These are phyloP conservation scores for Corylus heterophylla DNA, from an alignment of 306 rosid genomes.

Conservation along the genomic window DNA sequence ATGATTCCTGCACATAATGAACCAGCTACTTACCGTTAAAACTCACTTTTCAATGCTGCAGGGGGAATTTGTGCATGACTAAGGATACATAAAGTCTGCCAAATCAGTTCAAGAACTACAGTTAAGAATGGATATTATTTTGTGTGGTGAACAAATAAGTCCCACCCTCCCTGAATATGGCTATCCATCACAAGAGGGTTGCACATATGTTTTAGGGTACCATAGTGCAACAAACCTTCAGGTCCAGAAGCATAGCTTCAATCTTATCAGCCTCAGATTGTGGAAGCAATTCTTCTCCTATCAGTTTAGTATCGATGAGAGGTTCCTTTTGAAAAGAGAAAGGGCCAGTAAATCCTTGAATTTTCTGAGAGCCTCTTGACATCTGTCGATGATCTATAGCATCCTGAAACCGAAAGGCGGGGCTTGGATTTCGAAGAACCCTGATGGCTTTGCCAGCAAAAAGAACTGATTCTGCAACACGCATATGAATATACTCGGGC, in stretches of 20 bases:
- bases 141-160: not conserved
- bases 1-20: constrained; percentile 65
- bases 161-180: constrained; percentile 5
- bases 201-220: constrained; percentile 1
- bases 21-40: constrained; percentile 17
- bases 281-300: constrained; percentile 86
- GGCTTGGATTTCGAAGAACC: constrained; percentile 88
- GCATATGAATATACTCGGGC: constrained; percentile 87
- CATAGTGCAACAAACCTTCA: constrained; percentile 58
- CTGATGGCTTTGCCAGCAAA: constrained; percentile 96
- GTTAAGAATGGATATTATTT: not conserved
- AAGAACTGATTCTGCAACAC: constrained; percentile 85
- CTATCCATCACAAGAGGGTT: constrained; percentile 20
- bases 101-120: constrained; percentile 10
- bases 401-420: constrained; percentile 67
- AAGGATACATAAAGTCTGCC: not conserved
- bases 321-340: constrained; percentile 68
- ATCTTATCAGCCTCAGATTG: constrained; percentile 94
- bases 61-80: constrained; percentile 12
- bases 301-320: constrained; percentile 47
- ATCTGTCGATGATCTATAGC: constrained; percentile 51
- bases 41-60: constrained; percentile 1
- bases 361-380: constrained; percentile 66
- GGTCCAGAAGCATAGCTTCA: constrained; percentile 83
- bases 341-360: constrained; percentile 61